Conservation (phyloP, 345 rosid genomes). For the Corchorus olitorius region DNA sequence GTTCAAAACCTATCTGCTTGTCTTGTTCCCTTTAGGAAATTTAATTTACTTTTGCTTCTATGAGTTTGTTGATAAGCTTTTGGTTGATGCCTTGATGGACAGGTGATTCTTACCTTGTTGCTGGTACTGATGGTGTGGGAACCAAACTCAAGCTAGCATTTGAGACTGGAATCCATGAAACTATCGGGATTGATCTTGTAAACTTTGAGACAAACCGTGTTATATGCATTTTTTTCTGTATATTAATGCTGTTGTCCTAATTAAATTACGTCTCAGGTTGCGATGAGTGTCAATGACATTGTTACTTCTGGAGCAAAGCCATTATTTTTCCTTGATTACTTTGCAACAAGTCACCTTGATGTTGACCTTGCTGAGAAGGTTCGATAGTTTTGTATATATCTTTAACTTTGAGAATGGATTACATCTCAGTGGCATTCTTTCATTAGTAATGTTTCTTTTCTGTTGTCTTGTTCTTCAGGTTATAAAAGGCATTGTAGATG, state of each 20-base stretch:
- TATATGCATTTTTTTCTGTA: not conserved
- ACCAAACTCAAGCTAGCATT: constrained; percentile 94
- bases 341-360: constrained; percentile 89
- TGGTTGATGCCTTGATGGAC: constrained; percentile 6
- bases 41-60: not conserved
- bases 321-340: constrained; percentile 90
- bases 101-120: constrained; percentile 92
- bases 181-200: constrained; percentile 95
- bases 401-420: not conserved
- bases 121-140: constrained; percentile 99
- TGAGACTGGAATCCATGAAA: constrained; percentile 87
- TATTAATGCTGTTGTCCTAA: constrained; percentile 18
- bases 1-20: not conserved
- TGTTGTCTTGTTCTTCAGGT: constrained; percentile 49
- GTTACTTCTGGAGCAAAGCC: constrained; percentile 97
- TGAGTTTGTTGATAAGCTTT: constrained; percentile 16
- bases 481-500: constrained; percentile 90
- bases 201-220: not conserved
- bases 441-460: not conserved
- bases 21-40: not conserved
- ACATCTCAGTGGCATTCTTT: not conserved
- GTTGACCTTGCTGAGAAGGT: constrained; percentile 98
- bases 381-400: not conserved
- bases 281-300: constrained; percentile 98
- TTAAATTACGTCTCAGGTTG: constrained; percentile 52